These are phyloP conservation scores for Auriscalpium orientale DNA, from an alignment of 768 basidiomycete species.

Conservation along the genomic window DNA sequence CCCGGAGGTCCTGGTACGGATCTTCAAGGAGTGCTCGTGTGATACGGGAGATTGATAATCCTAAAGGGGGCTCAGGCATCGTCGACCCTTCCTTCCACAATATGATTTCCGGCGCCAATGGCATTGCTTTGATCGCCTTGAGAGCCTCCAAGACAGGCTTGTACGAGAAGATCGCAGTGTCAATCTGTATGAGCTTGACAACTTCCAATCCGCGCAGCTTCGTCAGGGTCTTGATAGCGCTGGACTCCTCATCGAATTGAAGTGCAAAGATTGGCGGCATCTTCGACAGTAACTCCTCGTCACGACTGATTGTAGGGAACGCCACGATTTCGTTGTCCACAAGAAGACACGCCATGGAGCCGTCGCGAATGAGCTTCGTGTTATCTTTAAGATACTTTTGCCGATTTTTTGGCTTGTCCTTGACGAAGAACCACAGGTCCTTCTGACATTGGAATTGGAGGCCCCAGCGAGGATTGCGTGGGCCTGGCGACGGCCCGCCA, in stretches of 20 bases:
- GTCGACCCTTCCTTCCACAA: conserved; percentile 35
- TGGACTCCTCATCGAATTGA: conserved; percentile 39
- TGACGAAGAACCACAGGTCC: conserved; percentile 17
- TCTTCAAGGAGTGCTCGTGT: conserved; percentile 19
- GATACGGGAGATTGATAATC: conserved; percentile 18
- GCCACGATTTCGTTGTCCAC: conserved; percentile 40
- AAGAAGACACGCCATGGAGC: conserved; percentile 46
- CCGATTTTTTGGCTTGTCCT: conserved; percentile 28
- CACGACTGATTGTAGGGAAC: conserved; percentile 46
- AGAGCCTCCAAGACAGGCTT: conserved; percentile 55
- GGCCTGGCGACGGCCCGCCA: conserved; percentile 19
- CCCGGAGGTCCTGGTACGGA: conserved; percentile 33
- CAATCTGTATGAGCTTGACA: conserved; percentile 46
- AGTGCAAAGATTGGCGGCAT: conserved; percentile 45
- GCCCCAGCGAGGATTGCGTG: conserved; percentile 32
- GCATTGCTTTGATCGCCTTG: conserved; percentile 36
- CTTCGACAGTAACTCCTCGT: conserved; percentile 42
- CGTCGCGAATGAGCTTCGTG: conserved; percentile 40
- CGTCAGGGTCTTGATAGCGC: conserved; percentile 31
- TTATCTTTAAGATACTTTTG: conserved; percentile 31
- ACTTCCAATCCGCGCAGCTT: conserved; percentile 28
- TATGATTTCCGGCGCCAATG: conserved; percentile 44
- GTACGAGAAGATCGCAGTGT: conserved; percentile 56
- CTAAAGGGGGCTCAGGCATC: conserved; percentile 3
- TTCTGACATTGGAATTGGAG: conserved; percentile 30